Percentiles rank a stretch among this genome's conserved stretches.
These are phyloP conservation scores for Picea abies DNA, from an alignment of 83 land plant species.

Conservation along the genomic window DNA sequence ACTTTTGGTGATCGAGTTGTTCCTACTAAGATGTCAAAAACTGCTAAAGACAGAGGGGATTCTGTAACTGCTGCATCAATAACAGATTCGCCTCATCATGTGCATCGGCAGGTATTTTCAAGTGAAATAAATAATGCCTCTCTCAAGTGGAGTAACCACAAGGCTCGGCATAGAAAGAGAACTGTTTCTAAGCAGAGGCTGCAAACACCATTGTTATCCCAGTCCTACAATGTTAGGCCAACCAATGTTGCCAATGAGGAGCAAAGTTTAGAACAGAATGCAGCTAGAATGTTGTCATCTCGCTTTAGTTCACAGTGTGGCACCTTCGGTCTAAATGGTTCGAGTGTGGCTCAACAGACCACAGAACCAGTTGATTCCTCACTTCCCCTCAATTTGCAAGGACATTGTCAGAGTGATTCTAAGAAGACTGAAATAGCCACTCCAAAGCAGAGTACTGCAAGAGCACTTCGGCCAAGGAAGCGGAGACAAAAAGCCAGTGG, in stretches of 20 bases:
- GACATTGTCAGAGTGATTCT: not conserved
- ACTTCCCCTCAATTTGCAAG: not conserved
- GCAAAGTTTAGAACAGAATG: conserved; percentile 76
- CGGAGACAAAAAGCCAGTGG: conserved; percentile 23
- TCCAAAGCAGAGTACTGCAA: conserved; percentile 26
- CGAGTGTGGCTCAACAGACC: conserved; percentile 10
- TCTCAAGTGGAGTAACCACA: conserved; percentile 19
- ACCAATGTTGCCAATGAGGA: conserved; percentile 41
- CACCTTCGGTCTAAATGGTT: conserved; percentile 25
- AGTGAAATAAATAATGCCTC: conserved; percentile 12
- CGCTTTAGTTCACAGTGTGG: conserved; percentile 57
- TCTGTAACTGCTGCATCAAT: not conserved
- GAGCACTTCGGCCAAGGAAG: conserved; percentile 51
- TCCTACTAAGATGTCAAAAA: not conserved
- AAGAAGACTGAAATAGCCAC: conserved; percentile 21
- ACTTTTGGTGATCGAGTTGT: not conserved
- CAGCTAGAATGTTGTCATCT: conserved; percentile 77
- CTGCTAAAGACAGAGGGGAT: not conserved
- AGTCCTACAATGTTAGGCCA: not conserved
- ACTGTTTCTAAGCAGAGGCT: not conserved
- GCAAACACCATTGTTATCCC: not conserved
- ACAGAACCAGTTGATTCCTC: conserved; percentile 26
- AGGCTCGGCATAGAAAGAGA: conserved; percentile 7
- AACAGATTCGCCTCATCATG: not conserved
- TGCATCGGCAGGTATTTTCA: not conserved